Evolutionary conservation across 345 rosid genomes (phyloP).

Genomic region (Populus davidiana): DNA sequence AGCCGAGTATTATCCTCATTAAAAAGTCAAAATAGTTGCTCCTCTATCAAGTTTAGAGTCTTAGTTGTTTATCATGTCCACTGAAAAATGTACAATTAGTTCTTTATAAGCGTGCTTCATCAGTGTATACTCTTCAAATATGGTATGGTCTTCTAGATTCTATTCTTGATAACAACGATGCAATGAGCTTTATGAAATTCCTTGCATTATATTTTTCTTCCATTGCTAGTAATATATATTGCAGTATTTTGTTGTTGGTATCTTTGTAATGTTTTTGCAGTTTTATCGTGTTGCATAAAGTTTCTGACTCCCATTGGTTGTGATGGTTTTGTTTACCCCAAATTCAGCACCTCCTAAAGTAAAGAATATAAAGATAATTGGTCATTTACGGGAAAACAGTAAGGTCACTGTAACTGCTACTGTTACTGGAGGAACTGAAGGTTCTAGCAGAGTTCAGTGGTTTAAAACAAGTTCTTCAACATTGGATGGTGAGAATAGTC

Average conservation of each 20-base stretch:
- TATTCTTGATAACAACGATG: background rate
- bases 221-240: background rate
- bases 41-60: too few relatives aligned
- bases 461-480: conserved; percentile 59
- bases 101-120: background rate
- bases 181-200: background rate
- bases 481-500: conserved; percentile 54
- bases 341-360: conserved; percentile 94
- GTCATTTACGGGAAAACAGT: conserved; percentile 82
- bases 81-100: background rate
- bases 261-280: conserved; percentile 1
- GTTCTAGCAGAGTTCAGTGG: conserved; percentile 97
- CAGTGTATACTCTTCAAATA: background rate
- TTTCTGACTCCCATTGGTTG: background rate
- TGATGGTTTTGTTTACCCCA: conserved; percentile 13
- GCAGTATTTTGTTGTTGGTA: conserved; percentile 1
- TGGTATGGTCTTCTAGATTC: background rate
- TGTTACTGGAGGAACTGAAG: conserved; percentile 91
- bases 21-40: too few relatives aligned
- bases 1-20: too few relatives aligned
- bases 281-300: conserved; percentile 9
- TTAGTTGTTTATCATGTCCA: too few relatives aligned
- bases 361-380: conserved; percentile 73
- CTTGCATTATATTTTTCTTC: background rate
- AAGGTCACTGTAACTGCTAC: conserved; percentile 74